Percentiles rank a stretch among this genome's conserved stretches.
phyloP scores from a whole-genome alignment of 192 early-diverging fungal species.

The Dissophora globulifera region DNA sequence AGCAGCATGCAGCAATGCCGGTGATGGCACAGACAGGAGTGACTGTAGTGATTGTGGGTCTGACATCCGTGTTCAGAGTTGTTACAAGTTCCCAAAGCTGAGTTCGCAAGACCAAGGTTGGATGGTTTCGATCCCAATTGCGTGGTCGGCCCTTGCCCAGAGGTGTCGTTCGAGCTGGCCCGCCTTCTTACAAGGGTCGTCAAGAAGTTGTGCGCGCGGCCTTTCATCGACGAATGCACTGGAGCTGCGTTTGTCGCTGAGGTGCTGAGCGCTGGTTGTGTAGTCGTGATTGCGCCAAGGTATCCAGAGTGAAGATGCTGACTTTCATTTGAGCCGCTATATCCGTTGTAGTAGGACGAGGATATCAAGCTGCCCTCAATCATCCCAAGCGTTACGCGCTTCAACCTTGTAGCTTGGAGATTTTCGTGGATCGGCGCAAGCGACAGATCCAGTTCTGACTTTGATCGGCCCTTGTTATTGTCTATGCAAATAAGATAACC shows the following conservation, averaged over 20 bases:
- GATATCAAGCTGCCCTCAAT: background rate
- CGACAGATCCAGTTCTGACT: conserved; percentile 31
- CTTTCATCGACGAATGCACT: conserved; percentile 32
- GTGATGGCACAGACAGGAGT: conserved; percentile 1
- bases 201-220: conserved; percentile 41
- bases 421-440: conserved; percentile 11
- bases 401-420: background rate
- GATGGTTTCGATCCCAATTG: conserved; percentile 6
- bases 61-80: background rate
- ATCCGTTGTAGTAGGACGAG: background rate
- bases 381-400: background rate
- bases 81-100: conserved; percentile 15
- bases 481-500: background rate
- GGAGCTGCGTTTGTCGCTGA: background rate
- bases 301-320: background rate
- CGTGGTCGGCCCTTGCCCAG: conserved; percentile 10
- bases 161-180: conserved; percentile 38
- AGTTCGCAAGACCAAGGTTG: background rate
- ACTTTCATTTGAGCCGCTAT: background rate
- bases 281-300: background rate
- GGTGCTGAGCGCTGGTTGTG: background rate
- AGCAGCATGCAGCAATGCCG: background rate
- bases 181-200: conserved; percentile 31
- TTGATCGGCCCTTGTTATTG: conserved; percentile 23
- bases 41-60: background rate